Base-by-base conservation (phyloP, 2,329 filamentous ascomycete species). In the Pseudocercospora fuligena region DNA sequence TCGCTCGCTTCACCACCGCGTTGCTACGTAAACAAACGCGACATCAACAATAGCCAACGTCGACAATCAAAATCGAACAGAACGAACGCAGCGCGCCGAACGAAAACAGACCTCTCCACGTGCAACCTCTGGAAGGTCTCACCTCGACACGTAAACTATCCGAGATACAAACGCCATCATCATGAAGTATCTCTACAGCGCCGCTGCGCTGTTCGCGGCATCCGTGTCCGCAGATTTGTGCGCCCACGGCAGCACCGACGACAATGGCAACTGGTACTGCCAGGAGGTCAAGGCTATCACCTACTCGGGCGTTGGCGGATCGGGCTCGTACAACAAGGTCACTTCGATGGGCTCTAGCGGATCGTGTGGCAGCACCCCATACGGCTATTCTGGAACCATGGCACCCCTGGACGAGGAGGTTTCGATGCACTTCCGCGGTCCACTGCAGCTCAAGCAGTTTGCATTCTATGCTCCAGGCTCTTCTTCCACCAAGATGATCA, bases 341-440 rank as follows among this genome's bases (percentile, higher is more conserved):
- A 86, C 83, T 27, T 73, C 75, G 62, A 92, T 93, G 87, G 82
- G 86, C 66, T 72, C 81, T 16, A 75, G 79, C 58, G 84, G 84
- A 7, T 74, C 81, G 21, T 93, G 91, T 78, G 72, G 79, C 6
- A 87, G 83, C 69, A 77, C 82, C 43, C 79, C 83, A 16, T 80
- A 85, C 66, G 65, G 77, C 0, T 93, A 88, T 74, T 82, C 79
- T 11, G 90, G 90, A 14, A 81, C 85, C 47, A 80, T 92, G 60
- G 86, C 89, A 29, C 91, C 91, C 6, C 83, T 92, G 36, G 84
- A 91, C 68, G 88, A 91, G 76, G 90, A 90, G 80, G 82, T 93
- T 31, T 92, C 90, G 1, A 78, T 92, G 68, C 89, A 92, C 76
- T 84, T 93, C 74, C 89, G 91, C 71, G 92, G 91, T 2, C 91